phyloP scores from a whole-genome alignment of 1,284 basidiomycete genomes.

The Vanrija sp. region DNA sequence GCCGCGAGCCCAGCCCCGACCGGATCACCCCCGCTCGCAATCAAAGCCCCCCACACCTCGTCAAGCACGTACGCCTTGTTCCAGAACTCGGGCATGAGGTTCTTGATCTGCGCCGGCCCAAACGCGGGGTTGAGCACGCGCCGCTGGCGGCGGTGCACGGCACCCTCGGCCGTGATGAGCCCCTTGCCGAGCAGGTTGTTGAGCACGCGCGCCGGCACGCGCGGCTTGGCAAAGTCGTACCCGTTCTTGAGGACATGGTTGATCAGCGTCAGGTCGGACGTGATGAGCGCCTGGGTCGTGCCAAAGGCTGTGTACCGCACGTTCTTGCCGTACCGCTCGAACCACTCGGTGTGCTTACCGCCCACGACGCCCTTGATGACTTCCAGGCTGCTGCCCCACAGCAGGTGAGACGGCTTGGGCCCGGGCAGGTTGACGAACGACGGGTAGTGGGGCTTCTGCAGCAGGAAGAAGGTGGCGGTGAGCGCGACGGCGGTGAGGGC shows the following conservation, averaged over 20 bases:
- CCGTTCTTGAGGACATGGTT: conserved; percentile 59
- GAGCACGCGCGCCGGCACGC: conserved; percentile 47
- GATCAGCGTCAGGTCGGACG: conserved; percentile 59
- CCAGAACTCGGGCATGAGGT: conserved; percentile 57
- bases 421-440: conserved; percentile 19
- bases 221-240: conserved; percentile 63
- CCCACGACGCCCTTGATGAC: conserved; percentile 17
- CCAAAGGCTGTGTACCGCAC: conserved; percentile 16
- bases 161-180: conserved; percentile 48
- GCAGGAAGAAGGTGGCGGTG: conserved; percentile 6
- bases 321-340: conserved; percentile 21
- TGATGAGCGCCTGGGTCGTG: conserved; percentile 18
- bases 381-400: conserved; percentile 21
- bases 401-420: conserved; percentile 6
- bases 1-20: no score
- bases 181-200: conserved; percentile 4
- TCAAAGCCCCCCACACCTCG: background rate
- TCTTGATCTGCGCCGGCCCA: conserved; percentile 36
- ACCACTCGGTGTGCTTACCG: conserved; percentile 22
- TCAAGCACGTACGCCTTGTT: background rate
- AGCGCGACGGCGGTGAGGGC: background rate
- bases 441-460: background rate
- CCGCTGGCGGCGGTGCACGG: conserved; percentile 55
- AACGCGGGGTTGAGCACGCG: conserved; percentile 52
- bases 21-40: background rate